phyloP scores from a whole-genome alignment of 495 filamentous ascomycete genomes.

The Aspergillus coremiiformis region DNA sequence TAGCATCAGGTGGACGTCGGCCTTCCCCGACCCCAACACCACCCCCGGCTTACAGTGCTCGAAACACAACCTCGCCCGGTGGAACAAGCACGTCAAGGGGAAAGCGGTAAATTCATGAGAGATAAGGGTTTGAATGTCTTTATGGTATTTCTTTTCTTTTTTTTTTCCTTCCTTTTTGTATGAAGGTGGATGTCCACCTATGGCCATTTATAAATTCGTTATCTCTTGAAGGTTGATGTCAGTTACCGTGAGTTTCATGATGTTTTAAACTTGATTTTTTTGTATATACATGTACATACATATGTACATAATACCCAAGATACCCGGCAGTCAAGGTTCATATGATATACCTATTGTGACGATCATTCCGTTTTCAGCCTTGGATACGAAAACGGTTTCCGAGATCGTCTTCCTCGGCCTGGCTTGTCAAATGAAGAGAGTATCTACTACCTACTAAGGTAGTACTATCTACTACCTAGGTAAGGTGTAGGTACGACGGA shows the following conservation, averaged over 20 bases:
- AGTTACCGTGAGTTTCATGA: neutral
- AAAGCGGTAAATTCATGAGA: slow-evolving; percentile 24
- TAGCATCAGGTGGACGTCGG: slow-evolving; percentile 22
- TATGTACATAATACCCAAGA: neutral
- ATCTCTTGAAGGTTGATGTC: neutral
- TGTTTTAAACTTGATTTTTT: neutral
- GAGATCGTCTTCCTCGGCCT: too few relatives aligned
- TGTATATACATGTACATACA: too few relatives aligned
- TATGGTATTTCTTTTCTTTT: neutral
- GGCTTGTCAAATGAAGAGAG: too few relatives aligned
- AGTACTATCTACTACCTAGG: too few relatives aligned
- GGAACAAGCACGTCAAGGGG: slow-evolving; percentile 27
- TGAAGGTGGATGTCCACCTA: neutral
- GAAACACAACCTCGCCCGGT: slow-evolving; percentile 29
- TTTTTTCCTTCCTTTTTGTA: neutral
- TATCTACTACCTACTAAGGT: too few relatives aligned
- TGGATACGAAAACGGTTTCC: too few relatives aligned
- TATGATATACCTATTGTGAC: too few relatives aligned
- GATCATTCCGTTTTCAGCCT: too few relatives aligned
- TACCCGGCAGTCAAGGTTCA: too few relatives aligned
- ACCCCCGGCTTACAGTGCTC: slow-evolving; percentile 37
- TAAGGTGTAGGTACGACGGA: too few relatives aligned
- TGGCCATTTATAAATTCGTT: neutral
- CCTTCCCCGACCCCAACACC: slow-evolving; percentile 31
- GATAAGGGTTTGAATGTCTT: neutral